phyloP scores from a whole-genome alignment of 768 basidiomycete species.

The Candolleomyces eurysporus region DNA sequence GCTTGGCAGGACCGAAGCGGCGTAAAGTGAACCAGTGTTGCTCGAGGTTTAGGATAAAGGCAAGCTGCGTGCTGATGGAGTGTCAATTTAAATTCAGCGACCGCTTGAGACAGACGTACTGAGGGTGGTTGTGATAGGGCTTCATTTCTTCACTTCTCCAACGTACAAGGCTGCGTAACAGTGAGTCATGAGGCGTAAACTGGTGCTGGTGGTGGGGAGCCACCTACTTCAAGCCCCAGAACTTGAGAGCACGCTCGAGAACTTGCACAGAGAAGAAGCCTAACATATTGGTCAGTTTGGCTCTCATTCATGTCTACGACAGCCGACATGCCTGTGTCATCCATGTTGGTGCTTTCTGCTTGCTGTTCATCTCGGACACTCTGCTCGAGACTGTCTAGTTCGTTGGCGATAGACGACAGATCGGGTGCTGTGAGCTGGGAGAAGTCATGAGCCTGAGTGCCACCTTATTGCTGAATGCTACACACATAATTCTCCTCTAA shows the following conservation, averaged over 20 bases:
- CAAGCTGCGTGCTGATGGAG: constrained; percentile 65
- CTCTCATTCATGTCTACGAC: neutral
- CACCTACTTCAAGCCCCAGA: constrained; percentile 78
- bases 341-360: constrained; percentile 75
- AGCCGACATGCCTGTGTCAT: constrained; percentile 69
- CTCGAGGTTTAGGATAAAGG: constrained; percentile 82
- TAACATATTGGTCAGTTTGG: constrained; percentile 21
- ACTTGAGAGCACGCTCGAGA: constrained; percentile 76
- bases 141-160: constrained; percentile 87
- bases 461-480: neutral
- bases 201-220: constrained; percentile 1
- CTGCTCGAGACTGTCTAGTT: constrained; percentile 64
- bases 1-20: constrained; percentile 61
- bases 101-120: constrained; percentile 48
- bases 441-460: neutral
- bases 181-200: constrained; percentile 5
- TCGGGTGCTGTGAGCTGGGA: constrained; percentile 75
- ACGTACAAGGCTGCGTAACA: constrained; percentile 57
- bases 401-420: constrained; percentile 70
- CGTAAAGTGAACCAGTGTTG: constrained; percentile 91
- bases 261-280: constrained; percentile 94
- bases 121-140: constrained; percentile 68
- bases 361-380: constrained; percentile 50
- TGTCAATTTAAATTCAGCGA: constrained; percentile 1
- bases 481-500: constrained; percentile 46